Evolutionary conservation across 2,329 filamentous ascomycete species (phyloP).

Genomic region (Pestalotiopsis sp.): DNA sequence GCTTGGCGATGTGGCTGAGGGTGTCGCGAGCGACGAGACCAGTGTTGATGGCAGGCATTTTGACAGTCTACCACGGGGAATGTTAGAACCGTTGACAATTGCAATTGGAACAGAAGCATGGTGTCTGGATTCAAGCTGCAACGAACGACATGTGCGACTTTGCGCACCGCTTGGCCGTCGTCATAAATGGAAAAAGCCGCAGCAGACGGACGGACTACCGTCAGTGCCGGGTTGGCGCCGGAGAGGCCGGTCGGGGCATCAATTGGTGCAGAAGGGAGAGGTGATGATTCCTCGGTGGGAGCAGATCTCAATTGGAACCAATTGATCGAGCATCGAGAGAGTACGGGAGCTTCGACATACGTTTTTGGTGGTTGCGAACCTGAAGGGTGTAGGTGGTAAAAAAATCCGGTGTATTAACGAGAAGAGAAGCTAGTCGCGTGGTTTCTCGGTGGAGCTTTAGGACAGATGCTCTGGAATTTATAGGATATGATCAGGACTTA

Average conservation of each 20-base stretch:
- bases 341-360: not conserved
- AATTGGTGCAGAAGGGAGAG: not conserved
- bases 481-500: conserved; percentile 18
- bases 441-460: conserved; percentile 3
- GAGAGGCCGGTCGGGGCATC: conserved; percentile 4
- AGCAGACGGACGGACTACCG: conserved; percentile 12
- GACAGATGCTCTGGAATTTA: conserved; percentile 19
- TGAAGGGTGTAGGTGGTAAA: not conserved
- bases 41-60: conserved; percentile 34
- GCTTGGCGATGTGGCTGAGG: conserved; percentile 28
- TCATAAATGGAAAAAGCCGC: conserved; percentile 18
- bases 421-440: conserved; percentile 12
- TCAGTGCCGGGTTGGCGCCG: conserved; percentile 13
- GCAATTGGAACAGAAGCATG: not conserved
- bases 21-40: conserved; percentile 33
- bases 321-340: not conserved
- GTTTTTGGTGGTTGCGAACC: conserved; percentile 1
- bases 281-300: not conserved
- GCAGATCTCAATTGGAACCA: not conserved
- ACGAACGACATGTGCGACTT: not conserved
- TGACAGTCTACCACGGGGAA: conserved; percentile 17
- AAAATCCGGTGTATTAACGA: not conserved
- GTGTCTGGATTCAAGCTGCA: conserved; percentile 14
- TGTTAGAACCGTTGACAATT: conserved; percentile 13
- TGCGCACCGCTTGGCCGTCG: not conserved